These are phyloP conservation scores for Hysterium pulicare DNA, from an alignment of 2,329 filamentous ascomycete genomes.

Conservation along the genomic window DNA sequence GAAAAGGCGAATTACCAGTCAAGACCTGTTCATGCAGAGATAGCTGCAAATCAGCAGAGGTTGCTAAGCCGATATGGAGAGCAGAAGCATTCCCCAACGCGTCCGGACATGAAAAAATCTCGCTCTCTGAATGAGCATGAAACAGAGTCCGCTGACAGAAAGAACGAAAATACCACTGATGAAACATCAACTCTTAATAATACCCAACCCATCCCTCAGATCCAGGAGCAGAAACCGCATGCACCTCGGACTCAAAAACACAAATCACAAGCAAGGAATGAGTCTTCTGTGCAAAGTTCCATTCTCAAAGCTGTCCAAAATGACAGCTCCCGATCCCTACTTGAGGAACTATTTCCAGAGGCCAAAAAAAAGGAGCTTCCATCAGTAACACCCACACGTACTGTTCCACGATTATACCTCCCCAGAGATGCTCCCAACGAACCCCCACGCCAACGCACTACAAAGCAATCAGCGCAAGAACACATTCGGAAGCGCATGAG, in stretches of 20 bases:
- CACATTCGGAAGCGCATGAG: conserved; percentile 15
- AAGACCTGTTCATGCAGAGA: no score
- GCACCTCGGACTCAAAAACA: no score
- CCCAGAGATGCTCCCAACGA: conserved; percentile 12
- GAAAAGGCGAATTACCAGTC: no score
- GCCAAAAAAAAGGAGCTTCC: conserved; percentile 12
- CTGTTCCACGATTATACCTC: conserved; percentile 24
- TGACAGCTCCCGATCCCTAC: conserved; percentile 29
- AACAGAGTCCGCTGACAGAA: neutral
- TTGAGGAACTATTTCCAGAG: conserved; percentile 56
- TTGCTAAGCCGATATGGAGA: no score
- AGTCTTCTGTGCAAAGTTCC: neutral
- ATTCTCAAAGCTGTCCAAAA: neutral
- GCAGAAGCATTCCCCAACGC: no score
- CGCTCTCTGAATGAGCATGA: neutral
- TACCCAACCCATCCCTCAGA: neutral
- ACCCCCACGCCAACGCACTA: conserved; percentile 5
- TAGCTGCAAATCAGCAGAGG: no score
- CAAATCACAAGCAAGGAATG: neutral
- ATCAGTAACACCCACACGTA: neutral
- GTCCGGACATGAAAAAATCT: neutral
- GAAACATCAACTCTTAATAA: neutral
- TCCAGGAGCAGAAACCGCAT: no score
- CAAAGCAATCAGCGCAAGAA: neutral
- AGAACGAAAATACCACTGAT: neutral